These are phyloP conservation scores for Populus davidiana DNA, from an alignment of 345 rosid genomes.

Conservation along the genomic window DNA sequence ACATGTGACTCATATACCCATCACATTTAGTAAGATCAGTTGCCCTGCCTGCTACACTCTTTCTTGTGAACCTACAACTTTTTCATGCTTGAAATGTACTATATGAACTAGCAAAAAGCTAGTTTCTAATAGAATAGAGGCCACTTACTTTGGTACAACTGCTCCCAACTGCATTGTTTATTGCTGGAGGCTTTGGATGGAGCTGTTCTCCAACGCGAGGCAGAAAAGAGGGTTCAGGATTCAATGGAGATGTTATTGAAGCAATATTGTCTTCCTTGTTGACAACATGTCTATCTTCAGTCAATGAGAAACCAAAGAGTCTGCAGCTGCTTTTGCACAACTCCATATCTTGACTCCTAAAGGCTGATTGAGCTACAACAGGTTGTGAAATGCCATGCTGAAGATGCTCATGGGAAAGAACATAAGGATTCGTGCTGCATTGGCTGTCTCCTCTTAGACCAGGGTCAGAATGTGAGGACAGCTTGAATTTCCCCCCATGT, in stretches of 20 bases:
- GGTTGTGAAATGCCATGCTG: slow-evolving; percentile 30
- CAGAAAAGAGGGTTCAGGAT: slow-evolving; percentile 33
- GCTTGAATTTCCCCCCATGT: slow-evolving; percentile 20
- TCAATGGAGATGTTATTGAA: slow-evolving; percentile 26
- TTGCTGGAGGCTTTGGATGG: slow-evolving; percentile 36
- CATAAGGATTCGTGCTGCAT: slow-evolving; percentile 15
- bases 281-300: slow-evolving; percentile 47
- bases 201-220: slow-evolving; percentile 51
- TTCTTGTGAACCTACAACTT: not conserved
- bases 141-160: slow-evolving; percentile 59
- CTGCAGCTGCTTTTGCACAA: slow-evolving; percentile 76
- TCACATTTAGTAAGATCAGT: not conserved
- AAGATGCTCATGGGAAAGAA: slow-evolving; percentile 22
- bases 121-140: not conserved
- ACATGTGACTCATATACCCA: not conserved
- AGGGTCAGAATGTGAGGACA: slow-evolving; percentile 6
- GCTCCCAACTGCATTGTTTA: slow-evolving; percentile 43
- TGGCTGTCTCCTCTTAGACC: slow-evolving; percentile 14
- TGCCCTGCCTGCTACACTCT: not conserved
- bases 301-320: slow-evolving; percentile 88
- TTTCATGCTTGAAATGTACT: slow-evolving; percentile 9
- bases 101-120: slow-evolving; percentile 38
- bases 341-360: slow-evolving; percentile 39
- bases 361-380: slow-evolving; percentile 24
- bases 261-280: slow-evolving; percentile 27